A percentile compares a stretch with the other conserved stretches of the same genome.
These are phyloP conservation scores for Geotrichum phurueaensis DNA, from an alignment of 1,139 yeast genomes.

Conservation along the genomic window DNA sequence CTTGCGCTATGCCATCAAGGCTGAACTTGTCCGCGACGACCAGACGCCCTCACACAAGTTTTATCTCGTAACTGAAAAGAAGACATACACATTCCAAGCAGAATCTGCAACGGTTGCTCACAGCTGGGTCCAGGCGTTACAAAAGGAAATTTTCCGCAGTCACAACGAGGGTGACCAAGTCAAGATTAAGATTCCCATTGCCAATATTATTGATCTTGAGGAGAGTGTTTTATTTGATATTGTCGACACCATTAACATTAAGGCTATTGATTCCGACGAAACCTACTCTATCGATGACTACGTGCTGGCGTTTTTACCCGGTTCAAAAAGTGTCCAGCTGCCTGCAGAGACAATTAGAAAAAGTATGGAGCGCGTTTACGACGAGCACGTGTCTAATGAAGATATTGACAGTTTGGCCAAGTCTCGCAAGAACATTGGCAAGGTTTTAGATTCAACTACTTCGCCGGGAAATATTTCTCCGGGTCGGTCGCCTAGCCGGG, in stretches of 20 bases:
- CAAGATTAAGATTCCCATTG: constrained; percentile 68
- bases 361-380: constrained; percentile 12
- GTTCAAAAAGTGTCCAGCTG: constrained; percentile 8
- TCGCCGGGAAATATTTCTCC: background rate
- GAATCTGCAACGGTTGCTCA: constrained; percentile 70
- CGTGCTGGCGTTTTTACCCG: constrained; percentile 56
- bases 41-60: constrained; percentile 27
- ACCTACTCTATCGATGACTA: constrained; percentile 59
- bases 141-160: constrained; percentile 70
- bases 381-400: background rate
- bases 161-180: constrained; percentile 69
- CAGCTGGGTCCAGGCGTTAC: constrained; percentile 71
- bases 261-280: constrained; percentile 48
- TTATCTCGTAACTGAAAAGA: constrained; percentile 45
- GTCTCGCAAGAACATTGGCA: constrained; percentile 12
- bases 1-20: constrained; percentile 55
- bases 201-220: constrained; percentile 58
- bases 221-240: constrained; percentile 46
- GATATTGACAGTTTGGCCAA: constrained; percentile 6
- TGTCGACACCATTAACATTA: constrained; percentile 43
- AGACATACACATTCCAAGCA: constrained; percentile 60
- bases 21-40: constrained; percentile 43
- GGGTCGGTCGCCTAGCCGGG: background rate
- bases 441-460: constrained; percentile 14
- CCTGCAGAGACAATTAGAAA: constrained; percentile 16